A percentile compares a stretch with the other conserved stretches of the same genome.
Conservation (phyloP, 139 green algal species). For the Chlorella sp. region DNA sequence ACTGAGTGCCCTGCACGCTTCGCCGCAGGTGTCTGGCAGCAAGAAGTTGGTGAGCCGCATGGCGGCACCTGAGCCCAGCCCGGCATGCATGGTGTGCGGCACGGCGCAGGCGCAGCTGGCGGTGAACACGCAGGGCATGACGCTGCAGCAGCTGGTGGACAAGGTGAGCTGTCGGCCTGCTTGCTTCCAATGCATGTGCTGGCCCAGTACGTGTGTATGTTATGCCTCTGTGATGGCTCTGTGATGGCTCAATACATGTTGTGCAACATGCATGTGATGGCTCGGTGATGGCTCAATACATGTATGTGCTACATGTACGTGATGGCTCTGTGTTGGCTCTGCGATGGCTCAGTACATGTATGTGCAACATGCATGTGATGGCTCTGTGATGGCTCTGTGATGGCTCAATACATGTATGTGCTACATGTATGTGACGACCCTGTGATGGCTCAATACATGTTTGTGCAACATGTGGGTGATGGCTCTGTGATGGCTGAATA, state of each 20-base stretch:
- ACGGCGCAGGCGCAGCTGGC: conserved; percentile 65
- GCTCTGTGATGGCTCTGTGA: too few relatives aligned
- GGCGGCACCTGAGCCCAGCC: conserved; percentile 51
- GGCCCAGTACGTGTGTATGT: background rate
- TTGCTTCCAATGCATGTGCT: too few relatives aligned
- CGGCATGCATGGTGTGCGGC: conserved; percentile 84
- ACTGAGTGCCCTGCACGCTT: too few relatives aligned
- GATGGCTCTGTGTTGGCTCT: too few relatives aligned
- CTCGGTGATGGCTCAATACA: background rate
- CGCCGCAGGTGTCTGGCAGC: conserved; percentile 31
- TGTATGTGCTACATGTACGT: background rate
- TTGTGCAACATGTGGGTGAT: too few relatives aligned
- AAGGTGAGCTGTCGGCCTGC: conserved; percentile 59
- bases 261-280: too few relatives aligned
- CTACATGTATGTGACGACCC: too few relatives aligned
- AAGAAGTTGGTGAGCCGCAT: conserved; percentile 51
- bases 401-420: background rate
- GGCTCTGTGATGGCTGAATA: background rate
- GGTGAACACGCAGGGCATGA: conserved; percentile 64
- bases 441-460: too few relatives aligned
- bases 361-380: background rate
- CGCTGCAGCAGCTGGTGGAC: conserved; percentile 68
- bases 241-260: too few relatives aligned
- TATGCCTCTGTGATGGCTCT: too few relatives aligned
- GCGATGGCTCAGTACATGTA: too few relatives aligned